Percentiles rank a stretch among this genome's conserved stretches.
Conservation (phyloP, 139 green algal species). For the Mesotaenium endlicherianum region DNA sequence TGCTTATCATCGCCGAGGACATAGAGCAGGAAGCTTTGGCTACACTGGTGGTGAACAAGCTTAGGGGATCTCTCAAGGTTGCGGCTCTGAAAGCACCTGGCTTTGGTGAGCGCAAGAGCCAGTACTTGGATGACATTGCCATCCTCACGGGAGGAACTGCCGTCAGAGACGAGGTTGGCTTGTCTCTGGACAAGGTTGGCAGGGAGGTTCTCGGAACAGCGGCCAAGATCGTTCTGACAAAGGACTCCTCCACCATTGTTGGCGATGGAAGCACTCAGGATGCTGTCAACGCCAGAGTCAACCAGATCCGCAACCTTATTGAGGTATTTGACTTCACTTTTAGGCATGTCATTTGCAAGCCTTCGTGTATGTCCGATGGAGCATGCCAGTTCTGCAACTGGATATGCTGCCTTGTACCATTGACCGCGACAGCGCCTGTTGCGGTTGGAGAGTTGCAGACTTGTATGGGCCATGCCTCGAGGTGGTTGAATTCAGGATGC, state of each 20-base stretch:
- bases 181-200: slow-evolving; percentile 89
- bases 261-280: slow-evolving; percentile 80
- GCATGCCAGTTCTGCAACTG: too few relatives aligned
- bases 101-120: slow-evolving; percentile 97
- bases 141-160: slow-evolving; percentile 91
- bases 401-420: too few relatives aligned
- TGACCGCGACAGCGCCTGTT: too few relatives aligned
- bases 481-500: too few relatives aligned
- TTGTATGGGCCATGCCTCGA: too few relatives aligned
- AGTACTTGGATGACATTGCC: slow-evolving; percentile 99
- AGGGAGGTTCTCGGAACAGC: slow-evolving; percentile 86
- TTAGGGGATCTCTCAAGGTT: slow-evolving; percentile 91
- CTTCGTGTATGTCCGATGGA: too few relatives aligned
- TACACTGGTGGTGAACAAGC: slow-evolving; percentile 99
- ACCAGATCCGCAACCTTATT: slow-evolving; percentile 91
- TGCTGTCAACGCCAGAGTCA: slow-evolving; percentile 85
- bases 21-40: slow-evolving; percentile 99
- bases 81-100: slow-evolving; percentile 92
- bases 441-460: too few relatives aligned
- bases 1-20: slow-evolving; percentile 99
- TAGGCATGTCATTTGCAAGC: background rate
- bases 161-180: slow-evolving; percentile 97
- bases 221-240: slow-evolving; percentile 85
- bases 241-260: slow-evolving; percentile 95
- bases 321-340: slow-evolving; percentile 57